Evolutionary conservation across 768 basidiomycete genomes (phyloP).

Genomic region (Nevesoporus exiguus): DNA sequence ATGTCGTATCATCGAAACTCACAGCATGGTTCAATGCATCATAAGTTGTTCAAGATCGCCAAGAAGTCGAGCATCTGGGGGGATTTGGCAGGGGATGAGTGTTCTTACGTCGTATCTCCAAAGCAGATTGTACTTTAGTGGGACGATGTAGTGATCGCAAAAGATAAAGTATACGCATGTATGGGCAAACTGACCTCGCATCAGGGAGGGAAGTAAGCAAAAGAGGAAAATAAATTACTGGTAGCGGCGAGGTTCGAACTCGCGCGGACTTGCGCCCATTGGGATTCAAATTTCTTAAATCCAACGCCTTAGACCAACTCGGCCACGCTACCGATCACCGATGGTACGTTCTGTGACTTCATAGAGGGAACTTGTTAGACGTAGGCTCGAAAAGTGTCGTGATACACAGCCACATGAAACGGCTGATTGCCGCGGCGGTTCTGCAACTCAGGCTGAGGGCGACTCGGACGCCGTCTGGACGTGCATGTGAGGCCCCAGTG

Average conservation of each 20-base stretch:
- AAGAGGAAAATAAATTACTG: constrained; percentile 29
- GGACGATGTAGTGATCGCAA: not conserved
- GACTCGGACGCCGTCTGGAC: no score
- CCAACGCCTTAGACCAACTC: constrained; percentile 81
- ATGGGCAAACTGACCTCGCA: not conserved
- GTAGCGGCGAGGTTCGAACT: constrained; percentile 91
- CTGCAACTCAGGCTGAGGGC: no score
- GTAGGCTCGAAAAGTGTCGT: no score
- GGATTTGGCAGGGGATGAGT: no score
- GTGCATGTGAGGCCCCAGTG: no score
- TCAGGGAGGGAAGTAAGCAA: not conserved
- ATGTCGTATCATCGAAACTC: not conserved
- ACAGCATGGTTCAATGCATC: no score
- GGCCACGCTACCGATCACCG: constrained; percentile 62
- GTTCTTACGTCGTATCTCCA: no score
- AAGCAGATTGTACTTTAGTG: not conserved
- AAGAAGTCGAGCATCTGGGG: not conserved
- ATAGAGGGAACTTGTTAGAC: not conserved
- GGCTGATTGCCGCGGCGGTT: not conserved
- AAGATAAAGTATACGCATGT: no score
- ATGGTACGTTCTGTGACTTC: not conserved
- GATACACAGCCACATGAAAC: no score
- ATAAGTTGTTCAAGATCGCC: not conserved
- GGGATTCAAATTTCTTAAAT: constrained; percentile 79
- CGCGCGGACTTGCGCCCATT: constrained; percentile 82